Percentiles rank a stretch among this genome's conserved stretches.
Evolutionary conservation across 2,329 filamentous ascomycete species (phyloP).

Genomic region (Lachnellula hyalina): DNA sequence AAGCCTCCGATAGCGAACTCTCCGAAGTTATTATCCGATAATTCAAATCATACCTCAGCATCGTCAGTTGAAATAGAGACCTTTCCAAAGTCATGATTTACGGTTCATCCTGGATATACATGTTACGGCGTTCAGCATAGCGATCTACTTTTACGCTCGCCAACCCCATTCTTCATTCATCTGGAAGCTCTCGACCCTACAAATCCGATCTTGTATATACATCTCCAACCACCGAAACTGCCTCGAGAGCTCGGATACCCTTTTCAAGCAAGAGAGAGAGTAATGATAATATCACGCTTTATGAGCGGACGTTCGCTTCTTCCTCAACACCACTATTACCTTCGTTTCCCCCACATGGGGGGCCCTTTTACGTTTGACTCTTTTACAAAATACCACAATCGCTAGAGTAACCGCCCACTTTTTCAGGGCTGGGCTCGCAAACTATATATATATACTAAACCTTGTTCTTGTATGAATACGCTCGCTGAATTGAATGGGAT

Average conservation of each 20-base stretch:
- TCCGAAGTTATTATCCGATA: constrained; percentile 27
- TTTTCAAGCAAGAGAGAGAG: background rate
- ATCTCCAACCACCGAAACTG: constrained; percentile 1
- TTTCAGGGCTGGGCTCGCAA: background rate
- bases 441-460: background rate
- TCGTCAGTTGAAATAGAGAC: constrained; percentile 17
- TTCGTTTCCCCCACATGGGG: constrained; percentile 13
- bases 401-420: constrained; percentile 30
- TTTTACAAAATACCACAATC: constrained; percentile 23
- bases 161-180: constrained; percentile 18
- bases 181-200: constrained; percentile 12
- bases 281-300: constrained; percentile 7
- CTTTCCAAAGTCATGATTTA: constrained; percentile 25
- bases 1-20: constrained; percentile 30
- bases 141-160: constrained; percentile 7
- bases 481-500: background rate
- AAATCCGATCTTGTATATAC: constrained; percentile 25
- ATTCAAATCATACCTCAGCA: constrained; percentile 12
- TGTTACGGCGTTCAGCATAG: constrained; percentile 31
- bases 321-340: constrained; percentile 1
- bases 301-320: constrained; percentile 6
- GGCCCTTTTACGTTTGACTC: constrained; percentile 1
- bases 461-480: background rate
- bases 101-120: constrained; percentile 21
- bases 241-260: background rate